Evolutionary conservation across 495 filamentous ascomycete genomes (phyloP).

Genomic region (Penicillium pulvis): DNA sequence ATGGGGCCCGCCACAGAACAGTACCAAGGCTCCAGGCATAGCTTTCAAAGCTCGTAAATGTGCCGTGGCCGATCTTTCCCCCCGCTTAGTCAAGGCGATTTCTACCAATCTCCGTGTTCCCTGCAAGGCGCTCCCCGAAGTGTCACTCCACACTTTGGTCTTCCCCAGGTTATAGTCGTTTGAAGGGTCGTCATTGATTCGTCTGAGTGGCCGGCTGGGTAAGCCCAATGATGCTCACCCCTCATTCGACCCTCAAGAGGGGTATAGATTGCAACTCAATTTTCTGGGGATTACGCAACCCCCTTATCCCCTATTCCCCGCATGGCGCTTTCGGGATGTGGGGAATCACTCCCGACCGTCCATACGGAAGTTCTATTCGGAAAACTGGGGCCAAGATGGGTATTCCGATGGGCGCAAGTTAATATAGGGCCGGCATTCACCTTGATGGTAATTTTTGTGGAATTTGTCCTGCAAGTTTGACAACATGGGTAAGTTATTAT

Average conservation of each 20-base stretch:
- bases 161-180: background rate
- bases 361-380: too few relatives aligned
- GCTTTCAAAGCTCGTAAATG: background rate
- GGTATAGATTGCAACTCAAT: background rate
- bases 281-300: background rate
- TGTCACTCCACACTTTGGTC: background rate
- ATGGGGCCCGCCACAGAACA: background rate
- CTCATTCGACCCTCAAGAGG: background rate
- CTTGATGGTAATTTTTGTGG: too few relatives aligned
- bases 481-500: background rate
- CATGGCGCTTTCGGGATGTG: slow-evolving; percentile 23
- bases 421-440: background rate
- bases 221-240: background rate
- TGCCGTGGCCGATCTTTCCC: background rate
- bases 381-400: background rate
- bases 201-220: background rate
- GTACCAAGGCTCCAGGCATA: background rate
- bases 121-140: background rate
- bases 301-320: background rate
- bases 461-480: background rate
- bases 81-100: background rate
- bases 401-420: background rate
- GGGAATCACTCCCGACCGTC: slow-evolving; percentile 17
- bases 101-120: background rate
- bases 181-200: background rate